Base-by-base conservation (phyloP, 2,329 filamentous ascomycete species). In the Exophiala viscosa region DNA sequence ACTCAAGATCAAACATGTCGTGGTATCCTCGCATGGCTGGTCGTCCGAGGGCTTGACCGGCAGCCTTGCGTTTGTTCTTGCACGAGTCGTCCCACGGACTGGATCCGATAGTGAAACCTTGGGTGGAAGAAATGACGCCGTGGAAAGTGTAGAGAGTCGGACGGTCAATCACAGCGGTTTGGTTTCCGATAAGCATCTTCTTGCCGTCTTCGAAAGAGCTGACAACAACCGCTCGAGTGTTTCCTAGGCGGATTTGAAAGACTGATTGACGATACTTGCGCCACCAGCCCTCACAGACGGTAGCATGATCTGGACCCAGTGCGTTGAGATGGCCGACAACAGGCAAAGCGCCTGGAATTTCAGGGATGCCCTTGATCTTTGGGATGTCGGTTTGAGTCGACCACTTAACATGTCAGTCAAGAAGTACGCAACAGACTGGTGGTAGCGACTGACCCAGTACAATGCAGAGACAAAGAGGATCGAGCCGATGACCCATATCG, bases 41-140 rank as follows among this genome's bases (percentile, higher is more conserved):
- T 0, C 85, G 76, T 63, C 88, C 88, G 6, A 90, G 74, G 0
- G 87, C 86, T 0, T 85, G 87, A 2, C 84, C 86, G 2, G 86
- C 86, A 0, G 84, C 86, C 67, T 88, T 89, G 52, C 87, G 79
- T 31, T 85, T 79, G 42, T 78, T 76, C 66, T 88, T 90, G 68
- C 85, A 87, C 1, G 82, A 87, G 31, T 87, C 85, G 48, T 89
- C 85, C 83, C 86, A 90, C 0, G 87, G 87, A 0, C 84, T 88
- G 0, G 86, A 88, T 0, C 87, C 87, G 48, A 91, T 89, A 0
- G 86, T 90, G 66, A 88, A 86, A 8, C 85, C 86, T 58, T 88
- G 83, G 0, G 84, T 86, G 8, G 77, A 80, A 11, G 85, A 87
- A 6, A 89, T 83, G 1, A 89, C 82, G 0, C 79, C 85, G 66